These are phyloP conservation scores for Agrocybe praecox DNA, from an alignment of 768 basidiomycete genomes.

Conservation along the genomic window DNA sequence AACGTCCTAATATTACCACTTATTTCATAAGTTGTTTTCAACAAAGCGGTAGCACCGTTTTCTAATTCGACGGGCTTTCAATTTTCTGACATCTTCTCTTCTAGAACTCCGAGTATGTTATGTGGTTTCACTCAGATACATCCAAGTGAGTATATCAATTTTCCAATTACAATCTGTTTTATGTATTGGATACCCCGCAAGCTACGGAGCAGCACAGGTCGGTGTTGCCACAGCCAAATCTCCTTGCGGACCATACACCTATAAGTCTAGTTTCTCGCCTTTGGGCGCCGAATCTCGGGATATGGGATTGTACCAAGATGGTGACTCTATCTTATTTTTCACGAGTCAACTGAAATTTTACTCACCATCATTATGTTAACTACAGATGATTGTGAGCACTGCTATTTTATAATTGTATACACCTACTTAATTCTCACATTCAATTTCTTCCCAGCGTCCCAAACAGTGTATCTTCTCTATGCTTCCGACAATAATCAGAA, in stretches of 20 bases:
- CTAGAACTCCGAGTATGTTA: conserved; percentile 63
- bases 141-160: conserved; percentile 45
- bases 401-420: background rate
- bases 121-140: conserved; percentile 73
- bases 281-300: conserved; percentile 63
- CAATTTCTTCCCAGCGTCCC: no score
- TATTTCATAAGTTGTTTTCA: conserved; percentile 47
- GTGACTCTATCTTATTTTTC: conserved; percentile 28
- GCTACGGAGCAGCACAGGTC: conserved; percentile 66
- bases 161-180: background rate
- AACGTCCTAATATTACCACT: background rate
- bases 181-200: no score
- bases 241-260: conserved; percentile 64
- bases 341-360: background rate
- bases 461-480: conserved; percentile 60
- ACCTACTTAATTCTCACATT: no score
- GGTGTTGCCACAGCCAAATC: conserved; percentile 60
- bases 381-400: conserved; percentile 40
- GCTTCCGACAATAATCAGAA: conserved; percentile 72
- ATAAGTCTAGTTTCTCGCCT: conserved; percentile 55
- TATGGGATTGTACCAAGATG: conserved; percentile 59
- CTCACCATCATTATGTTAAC: background rate
- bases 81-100: background rate
- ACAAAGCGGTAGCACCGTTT: conserved; percentile 39
- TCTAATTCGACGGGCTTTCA: background rate